phyloP scores from a whole-genome alignment of 2,329 filamentous ascomycete species.

The Metarhizium robertsii region DNA sequence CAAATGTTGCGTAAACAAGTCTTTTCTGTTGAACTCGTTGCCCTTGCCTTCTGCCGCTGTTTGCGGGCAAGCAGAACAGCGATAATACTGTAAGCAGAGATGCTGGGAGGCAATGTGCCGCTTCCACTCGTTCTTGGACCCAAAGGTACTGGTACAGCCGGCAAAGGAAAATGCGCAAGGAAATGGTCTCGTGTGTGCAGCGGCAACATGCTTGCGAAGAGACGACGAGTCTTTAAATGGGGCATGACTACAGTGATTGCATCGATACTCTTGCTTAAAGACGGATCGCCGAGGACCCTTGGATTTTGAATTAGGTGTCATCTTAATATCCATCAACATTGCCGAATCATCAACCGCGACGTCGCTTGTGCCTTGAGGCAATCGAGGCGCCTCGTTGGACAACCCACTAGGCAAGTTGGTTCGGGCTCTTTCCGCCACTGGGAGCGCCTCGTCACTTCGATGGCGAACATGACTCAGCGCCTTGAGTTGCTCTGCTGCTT shows the following conservation, averaged over 20 bases:
- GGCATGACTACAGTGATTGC: constrained; percentile 51
- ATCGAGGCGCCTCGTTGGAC: constrained; percentile 17
- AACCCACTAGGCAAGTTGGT: constrained; percentile 30
- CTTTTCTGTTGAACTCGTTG: constrained; percentile 84
- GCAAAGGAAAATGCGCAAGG: constrained; percentile 80
- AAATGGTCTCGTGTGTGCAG: constrained; percentile 64
- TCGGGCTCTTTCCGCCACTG: constrained; percentile 20
- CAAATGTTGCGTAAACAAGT: constrained; percentile 89
- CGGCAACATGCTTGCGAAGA: constrained; percentile 56
- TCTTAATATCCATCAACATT: constrained; percentile 14
- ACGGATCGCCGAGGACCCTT: constrained; percentile 38
- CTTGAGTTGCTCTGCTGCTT: constrained; percentile 58
- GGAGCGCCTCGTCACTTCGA: constrained; percentile 34
- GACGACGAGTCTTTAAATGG: constrained; percentile 61
- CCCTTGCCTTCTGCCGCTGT: constrained; percentile 45
- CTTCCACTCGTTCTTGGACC: constrained; percentile 97
- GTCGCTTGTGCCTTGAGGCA: constrained; percentile 27
- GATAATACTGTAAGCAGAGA: constrained; percentile 58
- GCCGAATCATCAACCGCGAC: constrained; percentile 16
- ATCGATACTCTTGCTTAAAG: constrained; percentile 52
- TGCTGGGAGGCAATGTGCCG: constrained; percentile 88
- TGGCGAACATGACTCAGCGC: constrained; percentile 55
- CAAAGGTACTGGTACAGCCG: constrained; percentile 74
- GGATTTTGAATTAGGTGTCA: constrained; percentile 20
- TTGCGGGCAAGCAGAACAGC: constrained; percentile 52